Percentiles rank a stretch among this genome's conserved stretches.
Evolutionary conservation across 2,329 filamentous ascomycete species (phyloP).

Genomic region (Diplodia corticola): DNA sequence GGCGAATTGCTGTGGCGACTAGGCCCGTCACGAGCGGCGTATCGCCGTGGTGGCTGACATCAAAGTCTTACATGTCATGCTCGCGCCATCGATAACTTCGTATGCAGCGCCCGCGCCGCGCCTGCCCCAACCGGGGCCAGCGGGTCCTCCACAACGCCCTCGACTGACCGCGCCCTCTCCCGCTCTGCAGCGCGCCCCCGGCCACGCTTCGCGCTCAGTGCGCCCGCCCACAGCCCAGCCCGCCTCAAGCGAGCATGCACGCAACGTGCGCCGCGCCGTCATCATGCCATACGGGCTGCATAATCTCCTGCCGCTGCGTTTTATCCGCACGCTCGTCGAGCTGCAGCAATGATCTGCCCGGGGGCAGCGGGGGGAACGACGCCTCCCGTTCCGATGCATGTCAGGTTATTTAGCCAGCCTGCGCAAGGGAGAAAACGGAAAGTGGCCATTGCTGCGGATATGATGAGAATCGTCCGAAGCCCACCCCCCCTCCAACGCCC

Average conservation of each 20-base stretch:
- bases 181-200: background rate
- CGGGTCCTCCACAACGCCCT: background rate
- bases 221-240: constrained; percentile 6
- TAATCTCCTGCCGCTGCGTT: constrained; percentile 22
- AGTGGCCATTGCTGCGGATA: constrained; percentile 16
- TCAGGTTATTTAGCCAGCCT: constrained; percentile 20
- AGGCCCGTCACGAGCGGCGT: constrained; percentile 17
- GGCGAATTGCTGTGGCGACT: constrained; percentile 20
- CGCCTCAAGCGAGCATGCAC: constrained; percentile 13
- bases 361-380: constrained; percentile 22
- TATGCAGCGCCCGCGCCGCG: background rate
- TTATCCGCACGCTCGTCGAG: constrained; percentile 16
- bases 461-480: background rate
- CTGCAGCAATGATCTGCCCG: constrained; percentile 23
- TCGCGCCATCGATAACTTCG: constrained; percentile 19
- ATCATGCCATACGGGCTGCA: constrained; percentile 19
- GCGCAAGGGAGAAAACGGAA: constrained; percentile 12
- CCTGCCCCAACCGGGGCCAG: background rate
- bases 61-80: constrained; percentile 20
- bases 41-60: constrained; percentile 18
- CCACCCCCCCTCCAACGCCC: background rate
- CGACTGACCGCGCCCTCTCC: background rate
- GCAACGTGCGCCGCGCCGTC: constrained; percentile 15
- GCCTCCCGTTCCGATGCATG: constrained; percentile 22
- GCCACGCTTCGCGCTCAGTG: background rate